Evolutionary conservation across 78 protist genomes (phyloP), one percentile per base, ranked within the genome.

Genomic region (Guillardia theta): DNA sequence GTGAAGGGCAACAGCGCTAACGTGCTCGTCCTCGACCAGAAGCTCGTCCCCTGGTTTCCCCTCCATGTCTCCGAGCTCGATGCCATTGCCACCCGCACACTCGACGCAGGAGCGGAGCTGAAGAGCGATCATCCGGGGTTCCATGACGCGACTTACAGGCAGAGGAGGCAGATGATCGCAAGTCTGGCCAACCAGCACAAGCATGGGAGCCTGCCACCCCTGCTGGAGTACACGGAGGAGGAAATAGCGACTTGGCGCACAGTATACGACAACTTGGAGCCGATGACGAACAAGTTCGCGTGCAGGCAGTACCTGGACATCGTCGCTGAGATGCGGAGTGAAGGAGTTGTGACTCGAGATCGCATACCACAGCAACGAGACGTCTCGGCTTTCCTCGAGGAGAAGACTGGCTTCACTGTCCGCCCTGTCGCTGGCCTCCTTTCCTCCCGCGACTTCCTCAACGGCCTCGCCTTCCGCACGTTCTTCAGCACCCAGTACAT

Each of bases 401-500:
- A n/a, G n/a, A n/a, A n/a, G n/a, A 97, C 99, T 5, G 99, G 99
- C 15, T 97, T 96, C 87, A 78, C 96, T 39, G 70, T 98, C 48
- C 76, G 98, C 41, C 98, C 98, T 12, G 99, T 97, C 0, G 95
- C n/a, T n/a, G n/a, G n/a, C n/a, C n/a, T n/a, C n/a, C n/a, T n/a
- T n/a, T n/a, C n/a, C n/a, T n/a, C 98, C 33, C 98, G 98, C 12
- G 98, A 97, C 94, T 98, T 98, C 93, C 94, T 98, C 50, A 97
- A 97, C 94, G 98, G 97, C 30, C 95, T 98, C 45, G 99, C 99
- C 36, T 98, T 98, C 96, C 95, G 98, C 64, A 97, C 95, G 27
- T 98, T 98, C 97, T 98, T 97, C 94, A 93, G 97, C 62, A 98
- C 99, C 9, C 83, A 97, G 96, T 98, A 98, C 87, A 92, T 98